phyloP scores from a whole-genome alignment of 352 stramenopile genomes.

The Globisporangium abappressorium region DNA sequence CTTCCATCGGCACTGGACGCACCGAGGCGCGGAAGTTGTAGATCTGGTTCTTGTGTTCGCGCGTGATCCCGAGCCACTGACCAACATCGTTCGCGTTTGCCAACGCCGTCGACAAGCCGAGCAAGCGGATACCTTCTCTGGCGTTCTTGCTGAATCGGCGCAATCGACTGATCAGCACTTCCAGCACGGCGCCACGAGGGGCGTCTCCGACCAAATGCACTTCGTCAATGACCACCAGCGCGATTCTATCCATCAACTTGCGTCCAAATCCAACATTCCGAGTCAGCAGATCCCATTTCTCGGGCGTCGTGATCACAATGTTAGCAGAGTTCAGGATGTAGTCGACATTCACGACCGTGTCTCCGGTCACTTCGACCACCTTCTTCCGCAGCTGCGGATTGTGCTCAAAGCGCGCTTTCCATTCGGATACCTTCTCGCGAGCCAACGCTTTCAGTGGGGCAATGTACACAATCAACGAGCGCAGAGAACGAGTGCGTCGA shows the following conservation, averaged over 20 bases:
- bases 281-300: slow-evolving; percentile 98
- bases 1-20: slow-evolving; percentile 95
- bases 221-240: slow-evolving; percentile 96
- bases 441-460: slow-evolving; percentile 97
- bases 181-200: slow-evolving; percentile 87
- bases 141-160: slow-evolving; percentile 79
- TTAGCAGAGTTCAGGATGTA: slow-evolving; percentile 89
- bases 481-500: not conserved
- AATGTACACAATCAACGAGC: slow-evolving; percentile 95
- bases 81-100: slow-evolving; percentile 96
- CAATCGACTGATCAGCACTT: slow-evolving; percentile 89
- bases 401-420: slow-evolving; percentile 91
- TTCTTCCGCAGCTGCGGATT: slow-evolving; percentile 79
- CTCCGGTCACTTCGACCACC: slow-evolving; percentile 96
- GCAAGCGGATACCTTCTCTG: slow-evolving; percentile 74
- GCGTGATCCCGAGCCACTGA: slow-evolving; percentile 95
- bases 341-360: slow-evolving; percentile 93
- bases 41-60: slow-evolving; percentile 64
- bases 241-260: slow-evolving; percentile 63
- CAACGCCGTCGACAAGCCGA: slow-evolving; percentile 95
- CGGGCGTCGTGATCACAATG: slow-evolving; percentile 97
- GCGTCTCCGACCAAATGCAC: slow-evolving; percentile 97
- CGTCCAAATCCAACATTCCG: slow-evolving; percentile 81
- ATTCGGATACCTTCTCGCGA: slow-evolving; percentile 96
- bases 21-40: slow-evolving; percentile 96